Base-by-base conservation (phyloP, 108 stramenopile genomes). In the Discostella pseudostelligera region DNA sequence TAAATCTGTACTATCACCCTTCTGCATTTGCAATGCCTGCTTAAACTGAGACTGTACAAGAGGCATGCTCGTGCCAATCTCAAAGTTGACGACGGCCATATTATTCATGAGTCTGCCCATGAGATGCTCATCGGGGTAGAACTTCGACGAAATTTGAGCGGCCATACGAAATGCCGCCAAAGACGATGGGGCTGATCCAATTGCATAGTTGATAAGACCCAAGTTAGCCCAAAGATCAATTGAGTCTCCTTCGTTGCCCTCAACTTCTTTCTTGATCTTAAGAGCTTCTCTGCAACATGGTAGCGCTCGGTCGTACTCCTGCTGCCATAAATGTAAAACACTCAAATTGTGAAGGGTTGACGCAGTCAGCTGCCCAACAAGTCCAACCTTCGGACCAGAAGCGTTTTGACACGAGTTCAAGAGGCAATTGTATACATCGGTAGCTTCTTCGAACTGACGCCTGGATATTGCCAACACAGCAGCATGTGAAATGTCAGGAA, bases 281-380 rank as follows among this genome's bases (percentile, higher is more conserved):
- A 73, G 42, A 59, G 55, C 49, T 39, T 73, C 64, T 43, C 72
- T 29, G 25, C 44, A 59, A 39, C 19, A 73, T 16, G 56, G 58
- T 24, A 73, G 45, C 6, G 72, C 72, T 36, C 22, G 37, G 36
- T 73, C 72, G 45, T 55, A 65, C 45, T 73, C 72, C 42, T 65
- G 42, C 39, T 65, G 58, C 72, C 72, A 73, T 7, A 73, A 37
- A 13, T 73, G 64, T 39, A 73, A 21, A 21, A 73, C 58, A 19
- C 72, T 37, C 42, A 73, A 47, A 44, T 73, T 73, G 14, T 73
- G 72, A 8, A 73, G 57, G 20, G 72, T 73, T 8, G 72, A 73
- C 51, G 72, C 72, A 22, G 65, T 42, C 22, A 73, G 57, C 48
- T 60, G 72, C 26, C 62, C 72, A 19, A 73, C 64, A 22, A 73